Conservation (phyloP, 192 early-diverging fungal species). For the Helicostylum pulchrum region DNA sequence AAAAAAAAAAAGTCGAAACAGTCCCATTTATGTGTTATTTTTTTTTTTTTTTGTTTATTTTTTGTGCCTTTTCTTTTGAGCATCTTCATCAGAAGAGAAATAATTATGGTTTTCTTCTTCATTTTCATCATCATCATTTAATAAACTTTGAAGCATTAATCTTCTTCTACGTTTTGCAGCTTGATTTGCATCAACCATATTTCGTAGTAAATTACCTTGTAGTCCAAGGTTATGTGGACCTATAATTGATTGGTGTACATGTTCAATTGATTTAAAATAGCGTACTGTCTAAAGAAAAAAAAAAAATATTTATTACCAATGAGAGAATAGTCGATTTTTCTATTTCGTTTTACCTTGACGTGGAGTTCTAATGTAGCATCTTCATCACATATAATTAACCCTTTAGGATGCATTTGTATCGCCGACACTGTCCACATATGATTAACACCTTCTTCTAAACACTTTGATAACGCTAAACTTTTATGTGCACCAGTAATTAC, state of each 20-base stretch:
- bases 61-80: slow-evolving; percentile 1
- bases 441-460: slow-evolving; percentile 66
- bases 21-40: too few species aligned
- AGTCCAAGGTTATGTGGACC: slow-evolving; percentile 70
- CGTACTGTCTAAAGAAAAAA: slow-evolving; percentile 69
- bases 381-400: slow-evolving; percentile 85
- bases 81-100: slow-evolving; percentile 10
- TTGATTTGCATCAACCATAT: slow-evolving; percentile 33
- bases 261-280: slow-evolving; percentile 87
- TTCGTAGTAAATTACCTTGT: slow-evolving; percentile 49
- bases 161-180: slow-evolving; percentile 26
- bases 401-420: slow-evolving; percentile 79
- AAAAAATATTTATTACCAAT: neutral
- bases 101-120: slow-evolving; percentile 1
- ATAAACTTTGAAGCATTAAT: slow-evolving; percentile 31
- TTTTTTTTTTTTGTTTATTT: too few species aligned
- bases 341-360: slow-evolving; percentile 55
- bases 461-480: slow-evolving; percentile 37
- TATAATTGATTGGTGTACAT: slow-evolving; percentile 74
- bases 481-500: slow-evolving; percentile 88
- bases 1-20: too few species aligned
- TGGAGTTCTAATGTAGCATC: slow-evolving; percentile 86
- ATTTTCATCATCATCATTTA: slow-evolving; percentile 27
- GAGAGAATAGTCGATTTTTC: neutral
- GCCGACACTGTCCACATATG: slow-evolving; percentile 90